Conservation (phyloP, 768 basidiomycete genomes). For the Mycena leptocephala region DNA sequence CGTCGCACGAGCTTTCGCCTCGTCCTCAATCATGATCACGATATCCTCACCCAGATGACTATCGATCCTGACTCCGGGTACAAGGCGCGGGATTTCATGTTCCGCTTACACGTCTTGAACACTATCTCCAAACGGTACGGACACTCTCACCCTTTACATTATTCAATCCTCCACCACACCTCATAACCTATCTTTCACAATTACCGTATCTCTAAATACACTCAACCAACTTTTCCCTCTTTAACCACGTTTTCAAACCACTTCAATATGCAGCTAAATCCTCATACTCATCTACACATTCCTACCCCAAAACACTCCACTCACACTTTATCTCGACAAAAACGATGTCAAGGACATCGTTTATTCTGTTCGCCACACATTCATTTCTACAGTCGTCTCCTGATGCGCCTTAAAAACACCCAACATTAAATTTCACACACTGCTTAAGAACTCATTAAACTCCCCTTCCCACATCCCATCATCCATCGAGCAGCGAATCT, state of each 20-base stretch:
- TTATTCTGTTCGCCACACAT: neutral
- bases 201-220: neutral
- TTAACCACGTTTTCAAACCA: neutral
- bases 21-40: too few species aligned
- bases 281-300: neutral
- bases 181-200: constrained; percentile 17
- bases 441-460: neutral
- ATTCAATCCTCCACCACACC: neutral
- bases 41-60: too few species aligned
- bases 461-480: neutral
- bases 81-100: neutral
- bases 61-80: neutral
- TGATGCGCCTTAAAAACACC: neutral
- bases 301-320: neutral
- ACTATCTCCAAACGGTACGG: neutral
- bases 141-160: too few species aligned
- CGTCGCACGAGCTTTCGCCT: neutral
- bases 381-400: neutral
- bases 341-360: neutral
- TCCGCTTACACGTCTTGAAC: neutral
- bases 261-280: too few species aligned
- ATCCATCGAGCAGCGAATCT: neutral
- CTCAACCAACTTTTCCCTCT: neutral
- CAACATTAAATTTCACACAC: neutral
- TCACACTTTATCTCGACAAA: constrained; percentile 1